Conservation (phyloP, 2,329 filamentous ascomycete genomes). For the Cadophora luteo-olivacea region DNA sequence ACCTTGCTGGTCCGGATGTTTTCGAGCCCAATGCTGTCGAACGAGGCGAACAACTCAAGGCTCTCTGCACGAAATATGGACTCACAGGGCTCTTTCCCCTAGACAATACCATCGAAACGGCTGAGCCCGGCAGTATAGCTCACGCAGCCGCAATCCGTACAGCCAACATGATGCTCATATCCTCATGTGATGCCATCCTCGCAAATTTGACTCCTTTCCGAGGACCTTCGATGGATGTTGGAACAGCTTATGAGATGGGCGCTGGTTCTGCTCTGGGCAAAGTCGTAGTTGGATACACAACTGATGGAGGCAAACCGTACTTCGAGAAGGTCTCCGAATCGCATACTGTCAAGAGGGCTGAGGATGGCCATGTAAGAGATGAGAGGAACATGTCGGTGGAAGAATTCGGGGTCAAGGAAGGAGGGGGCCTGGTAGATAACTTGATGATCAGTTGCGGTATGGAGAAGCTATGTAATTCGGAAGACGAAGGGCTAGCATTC, state of each 20-base stretch:
- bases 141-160: slow-evolving; percentile 33
- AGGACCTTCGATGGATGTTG: slow-evolving; percentile 38
- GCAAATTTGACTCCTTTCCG: slow-evolving; percentile 40
- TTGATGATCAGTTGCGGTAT: slow-evolving; percentile 38
- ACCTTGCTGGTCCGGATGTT: slow-evolving; percentile 41
- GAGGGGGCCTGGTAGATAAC: slow-evolving; percentile 46
- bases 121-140: slow-evolving; percentile 26
- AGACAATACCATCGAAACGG: slow-evolving; percentile 31
- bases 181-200: slow-evolving; percentile 33
- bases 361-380: slow-evolving; percentile 37
- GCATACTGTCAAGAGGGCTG: slow-evolving; percentile 25
- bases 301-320: slow-evolving; percentile 29
- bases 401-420: slow-evolving; percentile 52
- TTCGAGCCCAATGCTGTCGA: slow-evolving; percentile 33
- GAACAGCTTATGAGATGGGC: slow-evolving; percentile 41
- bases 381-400: slow-evolving; percentile 46
- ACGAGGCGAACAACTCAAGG: slow-evolving; percentile 33
- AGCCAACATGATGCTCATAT: slow-evolving; percentile 38
- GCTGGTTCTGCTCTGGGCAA: slow-evolving; percentile 37
- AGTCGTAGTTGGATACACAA: slow-evolving; percentile 35
- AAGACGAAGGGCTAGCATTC: slow-evolving; percentile 34
- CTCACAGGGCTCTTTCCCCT: slow-evolving; percentile 37
- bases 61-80: slow-evolving; percentile 30
- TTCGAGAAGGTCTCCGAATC: slow-evolving; percentile 28
- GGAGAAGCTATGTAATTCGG: slow-evolving; percentile 32